Conservation (phyloP, 495 filamentous ascomycete species). For the Aspergillus cristatus region DNA sequence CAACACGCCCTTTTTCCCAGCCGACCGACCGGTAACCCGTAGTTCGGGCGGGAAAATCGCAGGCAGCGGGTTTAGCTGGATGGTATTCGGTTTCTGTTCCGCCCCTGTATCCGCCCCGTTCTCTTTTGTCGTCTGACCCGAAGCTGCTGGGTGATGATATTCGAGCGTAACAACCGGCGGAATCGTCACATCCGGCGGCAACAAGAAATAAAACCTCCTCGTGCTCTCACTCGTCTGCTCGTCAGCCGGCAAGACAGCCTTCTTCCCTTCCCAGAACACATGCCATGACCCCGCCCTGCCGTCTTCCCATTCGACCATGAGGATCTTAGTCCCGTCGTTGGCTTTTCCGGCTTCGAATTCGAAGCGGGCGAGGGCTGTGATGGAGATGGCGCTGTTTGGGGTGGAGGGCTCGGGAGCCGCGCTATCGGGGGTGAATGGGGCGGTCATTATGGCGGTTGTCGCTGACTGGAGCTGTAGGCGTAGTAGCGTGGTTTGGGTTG, state of each 20-base stretch:
- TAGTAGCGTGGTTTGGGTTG: neutral
- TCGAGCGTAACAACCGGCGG: conserved; percentile 59
- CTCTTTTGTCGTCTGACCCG: conserved; percentile 3
- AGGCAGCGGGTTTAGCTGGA: conserved; percentile 63
- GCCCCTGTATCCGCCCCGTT: conserved; percentile 4
- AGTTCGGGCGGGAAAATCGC: conserved; percentile 72
- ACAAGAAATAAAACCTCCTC: conserved; percentile 64
- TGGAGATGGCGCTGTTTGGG: conserved; percentile 18
- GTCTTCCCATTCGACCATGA: conserved; percentile 79
- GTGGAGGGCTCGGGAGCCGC: conserved; percentile 24
- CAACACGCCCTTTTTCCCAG: conserved; percentile 67
- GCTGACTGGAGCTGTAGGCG: neutral
- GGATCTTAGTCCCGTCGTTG: conserved; percentile 68
- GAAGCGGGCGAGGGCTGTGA: conserved; percentile 63
- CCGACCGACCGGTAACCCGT: conserved; percentile 50
- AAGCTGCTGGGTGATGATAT: conserved; percentile 24
- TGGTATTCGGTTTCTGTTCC: conserved; percentile 7
- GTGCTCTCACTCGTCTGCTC: conserved; percentile 46
- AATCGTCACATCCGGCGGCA: conserved; percentile 56
- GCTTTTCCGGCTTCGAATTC: conserved; percentile 74
- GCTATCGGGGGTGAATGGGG: conserved; percentile 28
- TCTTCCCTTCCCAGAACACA: conserved; percentile 69
- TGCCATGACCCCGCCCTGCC: conserved; percentile 46
- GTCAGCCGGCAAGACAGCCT: conserved; percentile 51
- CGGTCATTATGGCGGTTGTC: conserved; percentile 13